Conservation (phyloP, 257 asterid genomes). For the Solanum rostratum region DNA sequence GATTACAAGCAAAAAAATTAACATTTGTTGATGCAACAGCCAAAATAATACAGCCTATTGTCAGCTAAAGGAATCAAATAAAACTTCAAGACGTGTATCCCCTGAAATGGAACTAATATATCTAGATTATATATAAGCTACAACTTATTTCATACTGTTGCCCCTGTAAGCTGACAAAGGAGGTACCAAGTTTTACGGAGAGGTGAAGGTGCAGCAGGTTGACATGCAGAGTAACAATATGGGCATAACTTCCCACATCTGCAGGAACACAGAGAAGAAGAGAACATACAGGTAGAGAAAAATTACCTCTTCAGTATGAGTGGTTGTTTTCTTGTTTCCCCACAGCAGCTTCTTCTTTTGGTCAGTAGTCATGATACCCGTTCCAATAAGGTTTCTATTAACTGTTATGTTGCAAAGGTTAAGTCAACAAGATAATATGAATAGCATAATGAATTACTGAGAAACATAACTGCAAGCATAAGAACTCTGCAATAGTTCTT, state of each 20-base stretch:
- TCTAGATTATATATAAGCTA: neutral
- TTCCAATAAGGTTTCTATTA: slow-evolving; percentile 78
- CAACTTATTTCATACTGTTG: neutral
- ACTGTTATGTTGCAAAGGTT: slow-evolving; percentile 31
- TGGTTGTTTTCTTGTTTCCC: slow-evolving; percentile 81
- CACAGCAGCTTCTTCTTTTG: slow-evolving; percentile 98
- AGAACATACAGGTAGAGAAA: neutral
- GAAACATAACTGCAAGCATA: neutral
- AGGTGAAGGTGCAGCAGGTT: neutral
- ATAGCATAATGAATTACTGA: neutral
- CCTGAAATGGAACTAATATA: neutral
- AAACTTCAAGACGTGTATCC: neutral
- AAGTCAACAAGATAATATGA: neutral
- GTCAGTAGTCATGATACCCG: slow-evolving; percentile 90
- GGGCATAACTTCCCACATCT: neutral
- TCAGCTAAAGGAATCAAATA: neutral
- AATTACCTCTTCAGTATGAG: slow-evolving; percentile 71
- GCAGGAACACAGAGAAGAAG: neutral
- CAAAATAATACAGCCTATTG: neutral
- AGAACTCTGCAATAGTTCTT: neutral
- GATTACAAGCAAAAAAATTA: neutral
- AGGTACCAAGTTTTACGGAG: neutral
- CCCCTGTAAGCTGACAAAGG: neutral
- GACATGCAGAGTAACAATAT: neutral
- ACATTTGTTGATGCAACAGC: neutral